These are phyloP conservation scores for Naematelia encephala DNA, from an alignment of 768 basidiomycete species.

Conservation along the genomic window DNA sequence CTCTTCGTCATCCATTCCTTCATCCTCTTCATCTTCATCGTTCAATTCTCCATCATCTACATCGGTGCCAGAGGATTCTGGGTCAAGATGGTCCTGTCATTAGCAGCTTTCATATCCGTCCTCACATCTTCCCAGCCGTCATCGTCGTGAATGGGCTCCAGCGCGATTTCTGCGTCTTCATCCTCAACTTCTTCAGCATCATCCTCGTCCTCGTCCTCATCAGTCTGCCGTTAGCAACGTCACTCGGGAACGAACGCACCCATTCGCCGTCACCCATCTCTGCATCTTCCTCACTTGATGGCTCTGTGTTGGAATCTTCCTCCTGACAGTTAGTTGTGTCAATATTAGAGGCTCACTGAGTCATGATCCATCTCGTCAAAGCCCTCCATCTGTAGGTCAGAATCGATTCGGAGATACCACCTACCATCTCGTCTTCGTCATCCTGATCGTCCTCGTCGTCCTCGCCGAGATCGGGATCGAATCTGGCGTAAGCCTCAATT, in stretches of 20 bases:
- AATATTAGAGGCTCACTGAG: conserved; percentile 20
- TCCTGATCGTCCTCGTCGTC: conserved; percentile 61
- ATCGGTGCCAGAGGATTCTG: background rate
- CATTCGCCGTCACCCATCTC: conserved; percentile 53
- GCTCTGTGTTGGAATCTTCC: conserved; percentile 39
- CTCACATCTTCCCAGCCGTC: background rate
- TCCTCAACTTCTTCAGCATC: conserved; percentile 49
- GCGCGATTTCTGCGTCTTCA: conserved; percentile 52
- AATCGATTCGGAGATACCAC: background rate
- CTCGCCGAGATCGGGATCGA: conserved; percentile 59
- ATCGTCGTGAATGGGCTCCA: background rate
- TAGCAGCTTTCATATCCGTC: conserved; percentile 19
- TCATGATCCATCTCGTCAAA: conserved; percentile 31
- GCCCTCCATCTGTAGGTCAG: conserved; percentile 14
- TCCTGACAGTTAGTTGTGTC: conserved; percentile 20
- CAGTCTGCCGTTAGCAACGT: conserved; percentile 12
- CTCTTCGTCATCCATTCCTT: conserved; percentile 52
- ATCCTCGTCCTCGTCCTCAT: conserved; percentile 32
- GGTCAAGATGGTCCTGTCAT: conserved; percentile 23
- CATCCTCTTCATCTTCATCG: conserved; percentile 49
- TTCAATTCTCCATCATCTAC: background rate
- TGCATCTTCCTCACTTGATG: conserved; percentile 42
- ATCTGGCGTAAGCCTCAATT: too few species aligned
- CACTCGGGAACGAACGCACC: conserved; percentile 22
- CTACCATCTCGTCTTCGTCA: conserved; percentile 55